These are phyloP conservation scores for Aspergillus sp. DNA, from an alignment of 2,329 filamentous ascomycete species.

Conservation along the genomic window DNA sequence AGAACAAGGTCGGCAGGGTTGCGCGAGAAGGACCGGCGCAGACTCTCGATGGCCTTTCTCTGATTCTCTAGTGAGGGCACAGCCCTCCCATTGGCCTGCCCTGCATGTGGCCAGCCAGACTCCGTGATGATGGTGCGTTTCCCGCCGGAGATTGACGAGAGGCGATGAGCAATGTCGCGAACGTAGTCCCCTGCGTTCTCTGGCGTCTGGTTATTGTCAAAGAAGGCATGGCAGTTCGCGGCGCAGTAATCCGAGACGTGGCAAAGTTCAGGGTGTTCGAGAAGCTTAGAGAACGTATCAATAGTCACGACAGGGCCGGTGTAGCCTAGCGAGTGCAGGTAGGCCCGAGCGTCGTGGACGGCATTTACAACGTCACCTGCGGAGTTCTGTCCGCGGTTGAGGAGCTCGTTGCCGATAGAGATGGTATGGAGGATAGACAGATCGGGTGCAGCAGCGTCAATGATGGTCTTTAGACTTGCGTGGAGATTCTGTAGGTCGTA, in stretches of 20 bases:
- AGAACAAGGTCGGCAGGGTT: slow-evolving; percentile 59
- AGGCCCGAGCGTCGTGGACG: slow-evolving; percentile 60
- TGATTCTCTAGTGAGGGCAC: slow-evolving; percentile 72
- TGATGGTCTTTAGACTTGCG: slow-evolving; percentile 64
- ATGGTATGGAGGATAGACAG: slow-evolving; percentile 74
- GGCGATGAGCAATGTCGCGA: slow-evolving; percentile 55
- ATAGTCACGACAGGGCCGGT: slow-evolving; percentile 75
- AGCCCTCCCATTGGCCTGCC: slow-evolving; percentile 68
- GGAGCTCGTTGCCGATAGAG: slow-evolving; percentile 78
- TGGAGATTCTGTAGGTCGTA: slow-evolving; percentile 65
- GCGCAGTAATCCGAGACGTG: slow-evolving; percentile 76
- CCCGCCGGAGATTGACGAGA: slow-evolving; percentile 53
- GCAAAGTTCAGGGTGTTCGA: slow-evolving; percentile 71
- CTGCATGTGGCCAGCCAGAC: slow-evolving; percentile 80
- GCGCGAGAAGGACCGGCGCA: slow-evolving; percentile 62
- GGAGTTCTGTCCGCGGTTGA: slow-evolving; percentile 66
- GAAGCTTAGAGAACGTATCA: slow-evolving; percentile 74
- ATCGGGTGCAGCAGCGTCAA: slow-evolving; percentile 62
- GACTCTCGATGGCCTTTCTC: slow-evolving; percentile 64
- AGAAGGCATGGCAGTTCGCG: slow-evolving; percentile 84
- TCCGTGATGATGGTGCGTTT: slow-evolving; percentile 77
- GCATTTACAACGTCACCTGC: slow-evolving; percentile 60
- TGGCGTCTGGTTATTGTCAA: slow-evolving; percentile 67
- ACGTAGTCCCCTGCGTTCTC: slow-evolving; percentile 70
- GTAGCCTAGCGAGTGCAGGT: slow-evolving; percentile 68